Base-by-base conservation (phyloP, 139 green algal species). In the Chlamydomonas incerta region DNA sequence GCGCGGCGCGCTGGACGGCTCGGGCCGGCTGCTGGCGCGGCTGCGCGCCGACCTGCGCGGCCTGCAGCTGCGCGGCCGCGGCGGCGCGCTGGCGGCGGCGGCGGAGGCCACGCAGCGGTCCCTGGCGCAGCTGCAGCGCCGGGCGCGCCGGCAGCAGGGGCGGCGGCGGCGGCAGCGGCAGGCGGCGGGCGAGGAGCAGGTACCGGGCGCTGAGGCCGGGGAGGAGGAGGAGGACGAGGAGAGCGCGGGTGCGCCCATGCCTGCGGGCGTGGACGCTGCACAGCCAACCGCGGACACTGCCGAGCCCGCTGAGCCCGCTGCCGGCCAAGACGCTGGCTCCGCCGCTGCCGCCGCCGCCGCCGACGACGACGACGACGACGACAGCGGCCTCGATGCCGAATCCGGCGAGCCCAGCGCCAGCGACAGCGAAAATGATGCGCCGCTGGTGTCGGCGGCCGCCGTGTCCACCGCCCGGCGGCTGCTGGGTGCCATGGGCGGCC, bases 401-500 rank as follows among this genome's bases (percentile, higher is more conserved):
- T 24, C 55, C 17, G 55, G 2, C 11, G 55, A 24, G 20, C 2
- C 20, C 20, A 24, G 11, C 2, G 20, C 55, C 52, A 15, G 52
- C 52, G 13, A 23, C 52, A 26, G 14, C 57, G 57, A 4, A 65
- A 26, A 4, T 24, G 60, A 11, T n/a, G 24, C 21, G 60, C 60
- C 23, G 20, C 60, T 24, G 8, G 24, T 11, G 23, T 15, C 60
- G 11, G 60, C 60, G 60, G 23, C 24, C 2, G 60, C 60, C 24
- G 24, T 66, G 24, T 23, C 60, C 23, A 37, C 26, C 65, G 65
- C 63, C 0, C 63, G 46, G n/a, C 63, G 63, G 29, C 77, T 83
- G 63, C 46, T 83, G 77, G 77, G 9, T 17, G 77, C 74, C 26
- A 65, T 46, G 17, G 77, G 63, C 41, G n/a, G 46, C 31, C 77